phyloP scores from a whole-genome alignment of 345 rosid species.

The Salix dunnii region DNA sequence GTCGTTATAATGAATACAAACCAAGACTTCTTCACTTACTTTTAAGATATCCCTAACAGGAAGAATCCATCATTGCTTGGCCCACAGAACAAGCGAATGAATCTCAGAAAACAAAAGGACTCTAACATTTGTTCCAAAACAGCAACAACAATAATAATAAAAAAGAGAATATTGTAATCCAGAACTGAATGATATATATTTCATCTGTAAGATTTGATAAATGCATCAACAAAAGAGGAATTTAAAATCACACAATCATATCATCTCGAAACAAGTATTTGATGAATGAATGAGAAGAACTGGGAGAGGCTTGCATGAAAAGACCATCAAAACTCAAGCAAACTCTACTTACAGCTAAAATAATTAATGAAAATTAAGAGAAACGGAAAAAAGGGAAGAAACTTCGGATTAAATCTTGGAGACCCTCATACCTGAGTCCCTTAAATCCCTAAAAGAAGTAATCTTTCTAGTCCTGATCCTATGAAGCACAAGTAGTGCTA shows the following conservation, averaged over 20 bases:
- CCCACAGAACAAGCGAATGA: background rate
- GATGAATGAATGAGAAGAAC: background rate
- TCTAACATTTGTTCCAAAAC: background rate
- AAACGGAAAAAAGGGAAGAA: slow-evolving; percentile 3
- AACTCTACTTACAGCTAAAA: background rate
- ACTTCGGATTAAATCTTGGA: slow-evolving; percentile 4
- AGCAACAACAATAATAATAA: background rate
- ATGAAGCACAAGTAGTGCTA: background rate
- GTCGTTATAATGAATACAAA: background rate
- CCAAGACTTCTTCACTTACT: slow-evolving; percentile 1
- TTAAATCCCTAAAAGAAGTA: slow-evolving; percentile 27
- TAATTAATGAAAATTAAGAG: slow-evolving; percentile 8
- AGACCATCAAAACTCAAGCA: background rate
- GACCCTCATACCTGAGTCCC: slow-evolving; percentile 29
- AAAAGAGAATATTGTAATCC: background rate
- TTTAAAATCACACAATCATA: background rate
- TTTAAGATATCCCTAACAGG: background rate
- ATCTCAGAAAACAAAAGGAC: background rate
- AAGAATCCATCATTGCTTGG: slow-evolving; percentile 7
- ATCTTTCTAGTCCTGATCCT: background rate
- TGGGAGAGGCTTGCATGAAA: background rate
- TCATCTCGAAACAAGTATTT: background rate
- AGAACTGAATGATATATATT: background rate
- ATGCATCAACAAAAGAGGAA: background rate
- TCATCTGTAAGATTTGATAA: background rate